Percentiles rank a stretch among this genome's conserved stretches.
Conservation (phyloP, 108 stramenopile genomes). For the Fistulifera solaris region DNA sequence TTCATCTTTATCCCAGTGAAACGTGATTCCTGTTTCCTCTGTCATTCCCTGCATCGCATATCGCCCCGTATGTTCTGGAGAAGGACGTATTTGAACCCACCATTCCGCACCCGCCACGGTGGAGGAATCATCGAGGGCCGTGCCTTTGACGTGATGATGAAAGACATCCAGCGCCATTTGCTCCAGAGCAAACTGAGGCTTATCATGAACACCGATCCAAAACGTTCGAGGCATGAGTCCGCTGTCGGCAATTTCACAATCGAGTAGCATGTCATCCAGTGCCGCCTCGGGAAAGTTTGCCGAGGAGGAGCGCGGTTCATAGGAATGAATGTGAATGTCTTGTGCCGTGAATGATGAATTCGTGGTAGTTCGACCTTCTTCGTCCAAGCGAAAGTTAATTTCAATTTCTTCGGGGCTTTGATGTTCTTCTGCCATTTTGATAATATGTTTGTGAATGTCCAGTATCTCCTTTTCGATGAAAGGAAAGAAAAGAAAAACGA, state of each 20-base stretch:
- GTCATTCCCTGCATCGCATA: conserved; percentile 27
- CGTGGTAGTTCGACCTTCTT: conserved; percentile 44
- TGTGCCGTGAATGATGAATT: conserved; percentile 8
- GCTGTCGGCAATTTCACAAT: conserved; percentile 73
- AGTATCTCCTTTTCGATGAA: no score
- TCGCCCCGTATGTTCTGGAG: conserved; percentile 31
- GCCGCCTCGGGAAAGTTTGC: not conserved
- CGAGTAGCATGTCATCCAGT: conserved; percentile 60
- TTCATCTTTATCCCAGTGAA: conserved; percentile 88
- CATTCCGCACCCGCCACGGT: conserved; percentile 64
- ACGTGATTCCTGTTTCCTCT: conserved; percentile 46
- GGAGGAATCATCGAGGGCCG: conserved; percentile 8
- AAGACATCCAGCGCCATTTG: conserved; percentile 64
- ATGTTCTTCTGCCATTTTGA: not conserved
- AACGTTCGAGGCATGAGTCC: conserved; percentile 68
- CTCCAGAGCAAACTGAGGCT: conserved; percentile 56
- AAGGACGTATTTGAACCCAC: conserved; percentile 79
- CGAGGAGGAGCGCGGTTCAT: no score
- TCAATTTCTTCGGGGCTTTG: conserved; percentile 25
- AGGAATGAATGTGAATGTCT: not conserved
- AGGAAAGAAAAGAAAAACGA: no score
- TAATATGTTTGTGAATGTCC: not conserved
- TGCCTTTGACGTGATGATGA: conserved; percentile 39
- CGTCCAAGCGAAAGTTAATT: conserved; percentile 54
- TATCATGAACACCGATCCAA: conserved; percentile 46